Evolutionary conservation across 257 asterid genomes (phyloP).

Genomic region (Linderniella brevidens): DNA sequence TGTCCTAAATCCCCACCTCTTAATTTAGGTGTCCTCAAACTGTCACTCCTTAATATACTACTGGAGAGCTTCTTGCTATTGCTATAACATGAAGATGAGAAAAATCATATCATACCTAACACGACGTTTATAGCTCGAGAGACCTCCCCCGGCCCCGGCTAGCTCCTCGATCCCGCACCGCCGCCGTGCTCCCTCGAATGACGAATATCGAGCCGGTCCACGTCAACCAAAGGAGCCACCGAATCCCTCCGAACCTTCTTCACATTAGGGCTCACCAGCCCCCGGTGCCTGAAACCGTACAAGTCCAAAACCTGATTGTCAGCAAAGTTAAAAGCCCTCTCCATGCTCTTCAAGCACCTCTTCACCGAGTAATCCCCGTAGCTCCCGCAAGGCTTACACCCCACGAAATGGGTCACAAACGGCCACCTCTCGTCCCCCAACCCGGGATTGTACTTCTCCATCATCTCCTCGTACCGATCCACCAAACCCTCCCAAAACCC

Average conservation of each 20-base stretch:
- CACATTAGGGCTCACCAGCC: conserved; percentile 80
- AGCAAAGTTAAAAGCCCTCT: conserved; percentile 87
- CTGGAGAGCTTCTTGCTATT: no score
- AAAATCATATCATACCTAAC: neutral
- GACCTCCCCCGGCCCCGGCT: no score
- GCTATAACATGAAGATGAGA: no score
- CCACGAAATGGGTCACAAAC: conserved; percentile 89
- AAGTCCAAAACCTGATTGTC: conserved; percentile 75
- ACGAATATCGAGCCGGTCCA: conserved; percentile 70
- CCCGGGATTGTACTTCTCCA: conserved; percentile 78
- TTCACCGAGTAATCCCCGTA: conserved; percentile 85
- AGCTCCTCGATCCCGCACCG: conserved; percentile 32
- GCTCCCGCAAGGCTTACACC: conserved; percentile 93
- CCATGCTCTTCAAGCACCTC: conserved; percentile 86
- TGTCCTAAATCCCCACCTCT: no score
- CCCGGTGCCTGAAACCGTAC: conserved; percentile 89
- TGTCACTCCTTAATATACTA: no score
- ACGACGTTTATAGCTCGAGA: no score
- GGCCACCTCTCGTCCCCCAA: conserved; percentile 98
- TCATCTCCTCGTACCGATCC: conserved; percentile 84
- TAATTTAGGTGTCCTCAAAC: no score
- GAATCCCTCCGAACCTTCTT: conserved; percentile 82
- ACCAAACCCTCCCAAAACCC: conserved; percentile 95
- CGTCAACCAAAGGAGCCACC: conserved; percentile 46
- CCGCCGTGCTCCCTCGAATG: conserved; percentile 24